Conservation (phyloP, 2,329 filamentous ascomycete genomes). For the Alternaria metachromatica region DNA sequence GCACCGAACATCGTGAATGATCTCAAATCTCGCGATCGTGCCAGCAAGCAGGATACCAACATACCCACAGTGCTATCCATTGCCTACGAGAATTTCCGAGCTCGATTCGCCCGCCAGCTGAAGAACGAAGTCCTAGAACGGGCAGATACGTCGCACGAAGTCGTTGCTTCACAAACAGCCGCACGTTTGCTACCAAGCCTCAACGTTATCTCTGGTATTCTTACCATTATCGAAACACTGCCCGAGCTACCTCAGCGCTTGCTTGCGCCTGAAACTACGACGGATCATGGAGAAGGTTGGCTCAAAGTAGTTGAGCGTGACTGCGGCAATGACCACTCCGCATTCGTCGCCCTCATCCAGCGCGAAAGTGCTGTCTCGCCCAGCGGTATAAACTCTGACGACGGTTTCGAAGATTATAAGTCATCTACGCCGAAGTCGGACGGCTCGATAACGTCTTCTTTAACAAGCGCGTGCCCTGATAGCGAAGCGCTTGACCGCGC, state of each 20-base stretch:
- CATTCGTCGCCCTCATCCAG: neutral
- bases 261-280: neutral
- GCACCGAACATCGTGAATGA: neutral
- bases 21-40: neutral
- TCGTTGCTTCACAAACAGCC: neutral
- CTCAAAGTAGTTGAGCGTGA: neutral
- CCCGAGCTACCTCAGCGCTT: neutral
- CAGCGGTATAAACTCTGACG: neutral
- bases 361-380: neutral
- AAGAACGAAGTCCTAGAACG: no score
- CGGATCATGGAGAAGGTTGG: neutral
- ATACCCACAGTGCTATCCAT: neutral
- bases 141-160: neutral
- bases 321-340: neutral
- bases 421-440: neutral
- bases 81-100: neutral
- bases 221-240: neutral
- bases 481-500: neutral
- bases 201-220: neutral
- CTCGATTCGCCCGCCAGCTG: neutral
- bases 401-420: neutral
- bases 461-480: neutral
- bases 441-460: neutral
- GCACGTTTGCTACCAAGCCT: neutral
- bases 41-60: neutral